These are phyloP conservation scores for Monosporozyma siamensis DNA, from an alignment of 805 yeast genomes.

Conservation along the genomic window DNA sequence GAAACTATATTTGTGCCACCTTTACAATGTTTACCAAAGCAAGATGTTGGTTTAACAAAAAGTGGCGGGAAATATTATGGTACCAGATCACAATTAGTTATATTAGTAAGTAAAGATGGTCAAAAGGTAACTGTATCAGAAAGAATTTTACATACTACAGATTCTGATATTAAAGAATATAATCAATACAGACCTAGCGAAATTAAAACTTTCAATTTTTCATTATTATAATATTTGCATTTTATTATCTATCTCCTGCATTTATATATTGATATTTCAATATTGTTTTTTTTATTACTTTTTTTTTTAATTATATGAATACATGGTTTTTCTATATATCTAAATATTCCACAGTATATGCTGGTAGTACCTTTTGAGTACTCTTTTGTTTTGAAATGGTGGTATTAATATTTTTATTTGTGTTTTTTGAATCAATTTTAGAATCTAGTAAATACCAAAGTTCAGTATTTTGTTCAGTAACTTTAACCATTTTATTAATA, in stretches of 20 bases:
- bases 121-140: slow-evolving; percentile 49
- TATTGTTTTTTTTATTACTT: not conserved
- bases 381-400: slow-evolving; percentile 2
- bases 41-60: slow-evolving; percentile 23
- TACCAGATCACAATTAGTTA: slow-evolving; percentile 77
- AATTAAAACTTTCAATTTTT: slow-evolving; percentile 15
- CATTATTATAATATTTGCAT: not conserved
- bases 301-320: not conserved
- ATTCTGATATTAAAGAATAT: slow-evolving; percentile 22
- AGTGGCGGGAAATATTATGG: slow-evolving; percentile 58
- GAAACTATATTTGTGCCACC: slow-evolving; percentile 70
- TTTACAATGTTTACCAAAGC: slow-evolving; percentile 30
- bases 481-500: slow-evolving; percentile 19
- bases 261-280: not conserved
- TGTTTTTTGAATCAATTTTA: slow-evolving; percentile 8
- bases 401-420: not conserved
- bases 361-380: slow-evolving; percentile 11
- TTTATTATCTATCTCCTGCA: not conserved
- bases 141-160: slow-evolving; percentile 45
- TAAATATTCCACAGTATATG: slow-evolving; percentile 26
- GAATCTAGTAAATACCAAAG: slow-evolving; percentile 24
- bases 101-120: slow-evolving; percentile 46
- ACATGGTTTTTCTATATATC: slow-evolving; percentile 11
- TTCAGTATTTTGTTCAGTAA: slow-evolving; percentile 25
- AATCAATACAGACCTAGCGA: slow-evolving; percentile 19